Percentiles rank a stretch among this genome's conserved stretches.
Evolutionary conservation across 2,329 filamentous ascomycete genomes (phyloP).

Genomic region (Clonostachys rosea): DNA sequence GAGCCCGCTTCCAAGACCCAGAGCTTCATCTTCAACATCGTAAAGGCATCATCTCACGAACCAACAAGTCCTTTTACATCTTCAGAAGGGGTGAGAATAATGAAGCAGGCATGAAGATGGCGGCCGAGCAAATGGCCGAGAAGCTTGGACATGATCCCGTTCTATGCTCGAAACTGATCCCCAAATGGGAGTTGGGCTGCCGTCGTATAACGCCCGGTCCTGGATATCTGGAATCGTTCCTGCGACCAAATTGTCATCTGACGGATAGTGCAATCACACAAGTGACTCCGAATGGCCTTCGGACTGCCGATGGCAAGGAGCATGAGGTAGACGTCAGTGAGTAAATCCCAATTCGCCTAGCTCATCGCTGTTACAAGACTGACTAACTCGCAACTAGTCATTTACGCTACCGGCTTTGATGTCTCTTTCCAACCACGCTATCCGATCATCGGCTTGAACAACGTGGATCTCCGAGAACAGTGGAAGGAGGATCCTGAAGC

Average conservation of each 20-base stretch:
- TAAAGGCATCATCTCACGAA: too few species aligned
- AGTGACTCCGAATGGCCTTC: not conserved
- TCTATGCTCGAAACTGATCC: not conserved
- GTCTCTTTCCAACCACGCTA: not conserved
- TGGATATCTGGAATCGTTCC: not conserved
- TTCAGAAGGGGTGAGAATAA: too few species aligned
- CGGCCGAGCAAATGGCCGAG: too few species aligned
- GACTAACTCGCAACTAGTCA: not conserved
- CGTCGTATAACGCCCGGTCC: not conserved
- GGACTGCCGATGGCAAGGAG: conserved; percentile 1
- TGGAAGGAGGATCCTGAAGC: not conserved
- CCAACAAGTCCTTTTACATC: too few species aligned
- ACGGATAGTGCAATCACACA: not conserved
- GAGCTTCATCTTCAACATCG: too few species aligned
- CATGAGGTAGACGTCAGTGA: conserved; percentile 10
- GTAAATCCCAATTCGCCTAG: too few species aligned
- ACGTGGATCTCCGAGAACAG: not conserved
- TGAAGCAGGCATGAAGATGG: too few species aligned
- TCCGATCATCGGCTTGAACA: not conserved
- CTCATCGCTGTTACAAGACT: too few species aligned
- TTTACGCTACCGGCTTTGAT: not conserved
- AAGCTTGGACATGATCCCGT: not conserved
- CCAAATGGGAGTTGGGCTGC: not conserved
- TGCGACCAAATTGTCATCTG: not conserved
- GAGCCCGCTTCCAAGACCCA: too few species aligned